Evolutionary conservation across 345 rosid species (phyloP).

Genomic region (Brassica nigra): DNA sequence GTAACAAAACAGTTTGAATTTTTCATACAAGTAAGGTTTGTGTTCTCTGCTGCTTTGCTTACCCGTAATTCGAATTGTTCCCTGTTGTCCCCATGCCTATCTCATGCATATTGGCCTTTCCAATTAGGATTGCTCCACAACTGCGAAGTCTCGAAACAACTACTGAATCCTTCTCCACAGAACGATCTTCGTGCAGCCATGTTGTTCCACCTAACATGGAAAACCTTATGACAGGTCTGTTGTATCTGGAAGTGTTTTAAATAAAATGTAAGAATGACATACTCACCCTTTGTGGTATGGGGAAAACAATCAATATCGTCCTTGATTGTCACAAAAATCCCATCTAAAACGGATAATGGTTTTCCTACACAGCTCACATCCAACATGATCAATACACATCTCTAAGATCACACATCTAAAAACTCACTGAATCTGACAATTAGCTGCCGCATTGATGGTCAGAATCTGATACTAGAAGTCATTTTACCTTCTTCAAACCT

Average conservation of each 20-base stretch:
- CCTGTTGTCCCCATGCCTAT: constrained; percentile 96
- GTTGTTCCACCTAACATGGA: constrained; percentile 69
- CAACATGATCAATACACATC: constrained; percentile 20
- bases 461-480: neutral
- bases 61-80: constrained; percentile 92
- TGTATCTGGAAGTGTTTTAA: neutral
- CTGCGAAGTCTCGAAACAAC: constrained; percentile 69
- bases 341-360: constrained; percentile 77
- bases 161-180: constrained; percentile 66
- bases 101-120: constrained; percentile 96
- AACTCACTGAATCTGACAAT: constrained; percentile 13
- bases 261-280: constrained; percentile 1
- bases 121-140: constrained; percentile 80
- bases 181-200: constrained; percentile 79
- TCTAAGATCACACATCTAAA: neutral
- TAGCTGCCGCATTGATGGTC: neutral
- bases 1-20: neutral
- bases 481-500: constrained; percentile 78
- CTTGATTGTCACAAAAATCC: constrained; percentile 83
- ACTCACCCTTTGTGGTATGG: constrained; percentile 64
- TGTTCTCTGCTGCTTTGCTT: constrained; percentile 31
- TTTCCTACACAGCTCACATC: constrained; percentile 55
- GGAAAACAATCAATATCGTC: constrained; percentile 90
- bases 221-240: constrained; percentile 10
- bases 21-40: neutral